Percentiles rank a stretch among this genome's conserved stretches.
Evolutionary conservation across 208 protist species (phyloP).

Genomic region (Leishmania mexicana): DNA sequence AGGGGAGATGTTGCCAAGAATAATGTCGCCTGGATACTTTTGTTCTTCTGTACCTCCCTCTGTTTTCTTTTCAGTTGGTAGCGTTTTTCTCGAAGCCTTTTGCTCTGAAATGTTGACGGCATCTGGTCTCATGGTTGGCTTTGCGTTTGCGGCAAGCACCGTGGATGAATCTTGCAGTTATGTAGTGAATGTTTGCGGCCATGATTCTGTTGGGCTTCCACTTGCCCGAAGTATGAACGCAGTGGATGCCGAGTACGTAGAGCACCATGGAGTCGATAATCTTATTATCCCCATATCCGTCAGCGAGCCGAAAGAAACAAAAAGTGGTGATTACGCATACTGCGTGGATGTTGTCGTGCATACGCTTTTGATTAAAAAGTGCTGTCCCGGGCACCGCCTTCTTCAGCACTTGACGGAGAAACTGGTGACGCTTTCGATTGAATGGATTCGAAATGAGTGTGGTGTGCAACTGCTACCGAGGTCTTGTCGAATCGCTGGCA

Average conservation of each 20-base stretch:
- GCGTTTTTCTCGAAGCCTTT: background rate
- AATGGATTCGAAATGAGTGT: constrained; percentile 83
- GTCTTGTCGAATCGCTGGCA: constrained; percentile 47
- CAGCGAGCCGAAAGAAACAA: constrained; percentile 29
- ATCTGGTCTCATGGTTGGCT: constrained; percentile 25
- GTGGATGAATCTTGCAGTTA: constrained; percentile 48
- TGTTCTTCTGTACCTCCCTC: background rate
- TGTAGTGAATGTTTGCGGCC: constrained; percentile 85
- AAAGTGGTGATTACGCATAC: constrained; percentile 35
- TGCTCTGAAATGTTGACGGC: constrained; percentile 17
- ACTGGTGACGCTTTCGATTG: constrained; percentile 58
- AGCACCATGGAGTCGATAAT: constrained; percentile 83
- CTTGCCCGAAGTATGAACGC: constrained; percentile 72
- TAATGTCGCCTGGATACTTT: no score
- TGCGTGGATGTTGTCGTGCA: constrained; percentile 86
- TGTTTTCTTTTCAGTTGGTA: background rate
- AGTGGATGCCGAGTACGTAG: constrained; percentile 63
- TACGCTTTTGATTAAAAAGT: constrained; percentile 55
- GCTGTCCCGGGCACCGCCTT: constrained; percentile 39
- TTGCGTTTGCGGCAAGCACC: constrained; percentile 44
- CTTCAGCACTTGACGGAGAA: constrained; percentile 65
- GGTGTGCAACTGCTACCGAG: constrained; percentile 50
- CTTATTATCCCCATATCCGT: constrained; percentile 88
- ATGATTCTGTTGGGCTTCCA: constrained; percentile 64
- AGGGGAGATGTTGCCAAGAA: background rate